Percentiles rank a stretch among this genome's conserved stretches.
phyloP scores from a whole-genome alignment of 2,329 filamentous ascomycete genomes.

The Calonectria henricotiae region DNA sequence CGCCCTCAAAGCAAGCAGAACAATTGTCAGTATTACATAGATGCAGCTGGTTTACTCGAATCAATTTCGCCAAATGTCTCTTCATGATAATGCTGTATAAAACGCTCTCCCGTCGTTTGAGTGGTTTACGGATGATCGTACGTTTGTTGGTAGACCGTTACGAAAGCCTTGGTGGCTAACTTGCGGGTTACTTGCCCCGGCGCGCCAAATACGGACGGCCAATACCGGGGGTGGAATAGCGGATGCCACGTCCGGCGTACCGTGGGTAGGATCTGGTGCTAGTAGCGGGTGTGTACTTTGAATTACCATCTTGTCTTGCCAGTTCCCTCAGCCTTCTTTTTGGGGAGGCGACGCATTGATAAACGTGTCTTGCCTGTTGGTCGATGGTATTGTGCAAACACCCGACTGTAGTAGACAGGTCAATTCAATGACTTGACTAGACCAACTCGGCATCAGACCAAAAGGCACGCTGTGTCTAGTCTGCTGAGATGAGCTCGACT shows the following conservation, averaged over 20 bases:
- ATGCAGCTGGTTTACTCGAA: background rate
- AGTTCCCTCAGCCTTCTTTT: conserved; percentile 19
- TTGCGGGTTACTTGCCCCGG: conserved; percentile 35
- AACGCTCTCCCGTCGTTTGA: conserved; percentile 23
- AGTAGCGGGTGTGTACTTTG: conserved; percentile 27
- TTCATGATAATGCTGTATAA: conserved; percentile 3
- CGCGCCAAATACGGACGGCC: conserved; percentile 31
- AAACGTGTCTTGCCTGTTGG: conserved; percentile 28
- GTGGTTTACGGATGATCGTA: conserved; percentile 6
- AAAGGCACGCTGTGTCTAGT: conserved; percentile 13
- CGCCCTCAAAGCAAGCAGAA: too few species aligned
- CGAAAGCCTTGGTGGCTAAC: conserved; percentile 37
- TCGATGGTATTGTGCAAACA: conserved; percentile 29
- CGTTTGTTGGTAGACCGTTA: conserved; percentile 37
- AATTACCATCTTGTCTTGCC: conserved; percentile 7
- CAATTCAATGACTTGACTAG: background rate
- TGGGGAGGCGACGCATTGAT: conserved; percentile 25
- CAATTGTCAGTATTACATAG: background rate
- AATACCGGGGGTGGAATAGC: conserved; percentile 30
- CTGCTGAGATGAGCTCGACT: conserved; percentile 7
- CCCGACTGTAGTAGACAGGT: conserved; percentile 24
- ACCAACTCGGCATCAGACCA: background rate
- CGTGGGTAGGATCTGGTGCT: conserved; percentile 32
- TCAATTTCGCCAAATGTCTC: background rate
- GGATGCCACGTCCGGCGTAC: conserved; percentile 37